Evolutionary conservation across 2,329 filamentous ascomycete species (phyloP).

Genomic region (Zymoseptoria tritici): DNA sequence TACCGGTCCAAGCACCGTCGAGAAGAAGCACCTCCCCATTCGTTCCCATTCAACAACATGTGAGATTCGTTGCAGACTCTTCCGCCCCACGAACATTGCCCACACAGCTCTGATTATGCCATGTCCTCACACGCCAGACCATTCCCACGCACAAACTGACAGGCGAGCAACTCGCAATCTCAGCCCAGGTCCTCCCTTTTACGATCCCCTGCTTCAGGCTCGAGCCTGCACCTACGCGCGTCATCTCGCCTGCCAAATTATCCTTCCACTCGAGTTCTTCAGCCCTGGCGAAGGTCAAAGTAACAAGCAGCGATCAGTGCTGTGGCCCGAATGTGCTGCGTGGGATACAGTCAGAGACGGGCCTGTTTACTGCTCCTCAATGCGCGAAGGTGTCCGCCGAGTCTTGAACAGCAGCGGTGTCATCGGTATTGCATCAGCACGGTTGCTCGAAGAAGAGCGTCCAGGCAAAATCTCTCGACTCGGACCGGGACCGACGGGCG

Average conservation of each 20-base stretch:
- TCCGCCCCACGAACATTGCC: no score
- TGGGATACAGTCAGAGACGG: neutral
- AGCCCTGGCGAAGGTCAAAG: neutral
- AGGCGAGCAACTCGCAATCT: neutral
- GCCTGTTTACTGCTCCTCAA: neutral
- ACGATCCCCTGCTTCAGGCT: neutral
- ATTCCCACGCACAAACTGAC: neutral
- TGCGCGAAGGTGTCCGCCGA: neutral
- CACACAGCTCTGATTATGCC: neutral
- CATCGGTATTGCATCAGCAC: neutral
- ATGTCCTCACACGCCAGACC: neutral
- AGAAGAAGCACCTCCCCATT: neutral
- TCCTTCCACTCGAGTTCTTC: neutral
- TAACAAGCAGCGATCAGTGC: neutral
- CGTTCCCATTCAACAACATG: neutral
- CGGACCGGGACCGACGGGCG: neutral
- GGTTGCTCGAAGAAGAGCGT: neutral
- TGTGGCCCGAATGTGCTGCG: neutral
- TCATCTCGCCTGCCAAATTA: neutral
- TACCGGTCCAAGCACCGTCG: neutral
- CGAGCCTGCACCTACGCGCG: neutral
- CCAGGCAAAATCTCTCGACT: neutral
- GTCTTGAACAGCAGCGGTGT: neutral
- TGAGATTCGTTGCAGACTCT: neutral
- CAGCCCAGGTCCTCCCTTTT: neutral